Evolutionary conservation across 192 early-diverging fungal species (phyloP), one percentile per base, ranked within the genome.

Genomic region (Podila clonocystis): DNA sequence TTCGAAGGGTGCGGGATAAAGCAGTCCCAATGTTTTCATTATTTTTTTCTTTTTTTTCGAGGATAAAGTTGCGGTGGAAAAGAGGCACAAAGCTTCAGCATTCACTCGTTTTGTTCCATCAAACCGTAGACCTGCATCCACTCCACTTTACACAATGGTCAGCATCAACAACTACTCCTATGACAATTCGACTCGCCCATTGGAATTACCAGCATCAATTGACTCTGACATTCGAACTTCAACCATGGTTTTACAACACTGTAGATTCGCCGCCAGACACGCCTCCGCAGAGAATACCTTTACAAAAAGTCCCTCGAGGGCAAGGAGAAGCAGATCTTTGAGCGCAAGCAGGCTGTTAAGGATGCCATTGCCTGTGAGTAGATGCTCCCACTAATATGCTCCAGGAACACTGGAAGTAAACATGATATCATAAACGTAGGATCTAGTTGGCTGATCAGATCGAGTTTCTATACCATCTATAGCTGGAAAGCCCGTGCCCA

Each of bases 291-390:
- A 75, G 98, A 99, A 87, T 99, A 97, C 70, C 90, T 99, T 36
- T 98, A 98, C 91, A 91, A 92, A 82, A 99, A 99, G 88, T 93
- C 96, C 13, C 88, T 98, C 9, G 98, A 99, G 88, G 85, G 92
- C 38, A 95, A 97, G 82, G 96, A 99, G 52, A 89, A 89, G 73
- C 90, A 91, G 71, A 97, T 95, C 62, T 96, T 92, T 79, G 98
- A 99, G 62, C 88, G 93, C 68, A 98, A 98, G 88, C 96, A 97
- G 84, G 83, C 91, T 75, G 90, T 99, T 64, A 96, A 97, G 84
- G 93, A 96, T 49, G 96, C 98, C 2, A 87, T 99, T 75, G 90
- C 89, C 69, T 85, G 94, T 95, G 78, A 57, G 75, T 73, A 24
- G 20, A 55, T 22, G 24, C 52, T 3, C 7, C 22, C 11, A 17